phyloP scores from a whole-genome alignment of 352 stramenopile genomes.

The Phytopythium kandeliae region DNA sequence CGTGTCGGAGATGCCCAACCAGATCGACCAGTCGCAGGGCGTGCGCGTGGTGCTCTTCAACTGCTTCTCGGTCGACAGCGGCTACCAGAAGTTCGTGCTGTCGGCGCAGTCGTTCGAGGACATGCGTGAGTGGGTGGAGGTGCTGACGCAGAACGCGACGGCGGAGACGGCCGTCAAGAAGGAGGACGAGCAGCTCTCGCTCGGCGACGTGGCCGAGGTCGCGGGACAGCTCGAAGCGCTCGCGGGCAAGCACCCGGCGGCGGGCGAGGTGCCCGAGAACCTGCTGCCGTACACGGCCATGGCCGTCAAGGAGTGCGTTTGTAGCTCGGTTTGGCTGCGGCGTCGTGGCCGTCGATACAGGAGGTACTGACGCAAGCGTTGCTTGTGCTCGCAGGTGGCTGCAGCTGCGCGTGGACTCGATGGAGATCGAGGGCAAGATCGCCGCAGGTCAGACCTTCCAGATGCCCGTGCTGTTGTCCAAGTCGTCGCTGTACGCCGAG shows the following conservation, averaged over 20 bases:
- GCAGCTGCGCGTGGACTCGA: conserved; percentile 75
- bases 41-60: conserved; percentile 82
- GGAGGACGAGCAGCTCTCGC: conserved; percentile 61
- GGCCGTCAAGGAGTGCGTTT: conserved; percentile 83
- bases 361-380: no score
- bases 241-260: conserved; percentile 67
- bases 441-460: conserved; percentile 67
- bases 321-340: background rate
- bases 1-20: conserved; percentile 80
- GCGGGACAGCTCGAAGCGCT: conserved; percentile 73
- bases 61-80: conserved; percentile 82
- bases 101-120: conserved; percentile 83
- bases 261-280: conserved; percentile 57
- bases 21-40: conserved; percentile 85
- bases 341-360: no score
- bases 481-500: conserved; percentile 83
- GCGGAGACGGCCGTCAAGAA: conserved; percentile 76
- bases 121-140: conserved; percentile 86
- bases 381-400: conserved; percentile 49
- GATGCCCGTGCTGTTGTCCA: conserved; percentile 82
- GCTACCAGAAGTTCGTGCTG: conserved; percentile 77
- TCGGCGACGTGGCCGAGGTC: conserved; percentile 70
- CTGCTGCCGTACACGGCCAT: conserved; percentile 77
- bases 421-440: conserved; percentile 85
- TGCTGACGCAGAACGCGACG: conserved; percentile 79